These are phyloP conservation scores for Podila clonocystis DNA, from an alignment of 192 early-diverging fungal genomes.

Conservation along the genomic window DNA sequence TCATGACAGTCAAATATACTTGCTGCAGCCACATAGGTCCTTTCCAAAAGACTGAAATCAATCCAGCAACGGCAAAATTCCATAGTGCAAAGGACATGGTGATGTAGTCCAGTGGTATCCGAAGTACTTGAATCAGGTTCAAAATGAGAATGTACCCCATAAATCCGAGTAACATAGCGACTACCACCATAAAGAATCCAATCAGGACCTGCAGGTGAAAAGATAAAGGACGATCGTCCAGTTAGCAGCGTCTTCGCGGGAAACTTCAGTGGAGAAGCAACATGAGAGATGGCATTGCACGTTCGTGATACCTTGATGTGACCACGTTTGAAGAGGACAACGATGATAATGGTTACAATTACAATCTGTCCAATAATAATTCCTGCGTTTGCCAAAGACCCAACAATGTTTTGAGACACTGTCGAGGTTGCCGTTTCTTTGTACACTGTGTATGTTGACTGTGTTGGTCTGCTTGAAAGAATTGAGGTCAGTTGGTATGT, in stretches of 20 bases:
- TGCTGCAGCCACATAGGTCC: slow-evolving; percentile 83
- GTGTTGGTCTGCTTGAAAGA: slow-evolving; percentile 25
- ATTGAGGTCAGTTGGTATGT: not conserved
- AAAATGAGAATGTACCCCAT: slow-evolving; percentile 76
- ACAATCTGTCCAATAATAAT: slow-evolving; percentile 84
- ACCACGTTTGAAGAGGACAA: slow-evolving; percentile 78
- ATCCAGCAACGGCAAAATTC: slow-evolving; percentile 80
- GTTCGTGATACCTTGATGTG: slow-evolving; percentile 71
- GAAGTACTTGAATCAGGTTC: slow-evolving; percentile 59
- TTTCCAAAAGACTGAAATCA: slow-evolving; percentile 84
- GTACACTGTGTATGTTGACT: slow-evolving; percentile 41
- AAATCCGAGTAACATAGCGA: slow-evolving; percentile 73
- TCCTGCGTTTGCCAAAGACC: slow-evolving; percentile 65
- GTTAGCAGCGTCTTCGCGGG: no score
- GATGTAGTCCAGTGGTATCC: slow-evolving; percentile 76
- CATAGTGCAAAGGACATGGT: slow-evolving; percentile 81
- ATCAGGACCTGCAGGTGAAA: slow-evolving; percentile 62
- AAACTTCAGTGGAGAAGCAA: no score
- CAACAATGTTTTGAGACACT: slow-evolving; percentile 34
- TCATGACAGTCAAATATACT: slow-evolving; percentile 81
- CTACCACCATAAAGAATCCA: slow-evolving; percentile 79
- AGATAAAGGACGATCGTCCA: not conserved
- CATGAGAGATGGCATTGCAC: not conserved
- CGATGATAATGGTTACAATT: slow-evolving; percentile 80
- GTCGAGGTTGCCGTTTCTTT: slow-evolving; percentile 31